Evolutionary conservation across 306 rosid genomes (phyloP).

Genomic region (Mucuna pruriens): DNA sequence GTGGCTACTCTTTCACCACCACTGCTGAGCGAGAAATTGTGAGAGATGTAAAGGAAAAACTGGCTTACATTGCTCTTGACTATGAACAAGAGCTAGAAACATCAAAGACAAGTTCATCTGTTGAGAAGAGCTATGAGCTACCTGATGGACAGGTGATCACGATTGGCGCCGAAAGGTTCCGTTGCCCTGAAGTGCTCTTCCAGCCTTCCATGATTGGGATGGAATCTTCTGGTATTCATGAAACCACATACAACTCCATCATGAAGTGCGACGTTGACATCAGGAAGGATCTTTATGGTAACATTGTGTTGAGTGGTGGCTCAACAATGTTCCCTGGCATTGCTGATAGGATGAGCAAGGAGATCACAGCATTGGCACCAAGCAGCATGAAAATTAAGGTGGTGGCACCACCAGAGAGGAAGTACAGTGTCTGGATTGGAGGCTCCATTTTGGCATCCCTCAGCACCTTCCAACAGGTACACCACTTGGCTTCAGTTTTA

Average conservation of each 20-base stretch:
- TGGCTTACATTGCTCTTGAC: conserved; percentile 93
- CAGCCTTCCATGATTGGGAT: conserved; percentile 98
- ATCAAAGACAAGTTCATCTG: conserved; percentile 82
- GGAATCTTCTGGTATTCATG: conserved; percentile 96
- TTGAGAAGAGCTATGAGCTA: conserved; percentile 94
- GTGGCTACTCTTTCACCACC: conserved; percentile 97
- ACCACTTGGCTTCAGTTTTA: background rate
- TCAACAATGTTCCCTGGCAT: conserved; percentile 97
- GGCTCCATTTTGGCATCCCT: conserved; percentile 98
- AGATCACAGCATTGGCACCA: conserved; percentile 93
- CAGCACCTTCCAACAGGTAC: conserved; percentile 99
- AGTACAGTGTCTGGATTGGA: conserved; percentile 98
- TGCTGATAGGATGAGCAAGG: conserved; percentile 99
- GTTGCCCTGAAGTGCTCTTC: conserved; percentile 99
- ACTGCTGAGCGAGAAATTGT: conserved; percentile 97
- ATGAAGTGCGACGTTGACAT: conserved; percentile 99
- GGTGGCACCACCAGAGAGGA: conserved; percentile 96
- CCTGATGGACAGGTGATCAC: conserved; percentile 99
- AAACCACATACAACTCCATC: conserved; percentile 96
- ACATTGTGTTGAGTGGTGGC: conserved; percentile 94
- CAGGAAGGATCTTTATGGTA: conserved; percentile 94
- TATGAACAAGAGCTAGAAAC: conserved; percentile 94
- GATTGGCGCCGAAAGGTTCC: conserved; percentile 88
- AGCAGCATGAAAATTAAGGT: conserved; percentile 98
- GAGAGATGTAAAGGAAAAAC: conserved; percentile 91